phyloP scores from a whole-genome alignment of 129 eudicot genomes.

The Tagetes patula region DNA sequence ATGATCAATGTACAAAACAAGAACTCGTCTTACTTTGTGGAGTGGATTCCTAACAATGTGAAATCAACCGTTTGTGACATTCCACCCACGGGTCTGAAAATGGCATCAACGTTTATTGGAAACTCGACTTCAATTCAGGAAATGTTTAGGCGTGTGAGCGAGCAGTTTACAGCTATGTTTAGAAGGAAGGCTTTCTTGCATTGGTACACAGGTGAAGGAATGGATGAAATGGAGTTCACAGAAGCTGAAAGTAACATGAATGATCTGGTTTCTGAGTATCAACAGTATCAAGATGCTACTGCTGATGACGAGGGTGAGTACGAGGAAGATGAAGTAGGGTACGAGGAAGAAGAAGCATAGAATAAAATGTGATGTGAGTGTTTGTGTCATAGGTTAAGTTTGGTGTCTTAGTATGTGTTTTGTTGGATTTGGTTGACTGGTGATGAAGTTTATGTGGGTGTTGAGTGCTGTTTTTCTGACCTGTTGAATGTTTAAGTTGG shows the following conservation, averaged over 20 bases:
- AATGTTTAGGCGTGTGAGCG: constrained; percentile 67
- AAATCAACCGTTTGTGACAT: constrained; percentile 80
- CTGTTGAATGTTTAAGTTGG: constrained; percentile 30
- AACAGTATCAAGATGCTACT: constrained; percentile 81
- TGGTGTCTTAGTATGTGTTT: constrained; percentile 25
- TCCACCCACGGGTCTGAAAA: constrained; percentile 66
- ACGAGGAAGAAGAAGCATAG: constrained; percentile 48
- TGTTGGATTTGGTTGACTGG: constrained; percentile 23
- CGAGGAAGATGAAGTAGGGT: constrained; percentile 57
- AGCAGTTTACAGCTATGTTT: constrained; percentile 80
- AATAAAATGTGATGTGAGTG: not conserved
- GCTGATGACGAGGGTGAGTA: constrained; percentile 74
- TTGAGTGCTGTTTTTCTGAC: constrained; percentile 18
- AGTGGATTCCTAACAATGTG: constrained; percentile 81
- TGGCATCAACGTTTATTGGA: constrained; percentile 69
- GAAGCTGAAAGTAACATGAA: constrained; percentile 79
- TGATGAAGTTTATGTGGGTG: constrained; percentile 7
- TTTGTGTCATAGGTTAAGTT: constrained; percentile 20
- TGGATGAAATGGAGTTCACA: constrained; percentile 76
- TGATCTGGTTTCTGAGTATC: constrained; percentile 71
- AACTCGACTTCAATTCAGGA: constrained; percentile 73
- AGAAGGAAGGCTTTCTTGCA: constrained; percentile 81
- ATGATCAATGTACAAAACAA: constrained; percentile 85
- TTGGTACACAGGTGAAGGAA: constrained; percentile 78
- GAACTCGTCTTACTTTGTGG: constrained; percentile 78